Conservation (phyloP, 805 yeast species). For the Barnettozyma salicaria region DNA sequence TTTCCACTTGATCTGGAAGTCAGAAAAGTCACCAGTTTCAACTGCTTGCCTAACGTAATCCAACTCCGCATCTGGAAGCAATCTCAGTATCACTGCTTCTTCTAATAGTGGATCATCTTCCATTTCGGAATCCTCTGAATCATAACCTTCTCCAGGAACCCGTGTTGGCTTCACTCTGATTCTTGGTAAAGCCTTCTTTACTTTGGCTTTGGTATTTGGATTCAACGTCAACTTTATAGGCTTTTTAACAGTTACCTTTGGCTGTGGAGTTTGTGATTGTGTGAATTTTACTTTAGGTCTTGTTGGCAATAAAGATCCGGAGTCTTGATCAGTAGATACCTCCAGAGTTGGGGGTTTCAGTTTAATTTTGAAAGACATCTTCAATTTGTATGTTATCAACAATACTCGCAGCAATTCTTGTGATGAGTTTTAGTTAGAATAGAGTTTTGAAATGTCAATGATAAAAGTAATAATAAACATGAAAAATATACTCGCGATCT, state of each 20-base stretch:
- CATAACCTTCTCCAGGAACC: conserved; percentile 92
- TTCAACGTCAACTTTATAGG: conserved; percentile 14
- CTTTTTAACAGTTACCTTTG: conserved; percentile 6
- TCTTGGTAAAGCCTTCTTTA: conserved; percentile 28
- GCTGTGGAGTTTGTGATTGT: conserved; percentile 1
- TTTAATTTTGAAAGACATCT: conserved; percentile 8
- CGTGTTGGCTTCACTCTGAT: conserved; percentile 55
- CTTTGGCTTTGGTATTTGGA: conserved; percentile 5
- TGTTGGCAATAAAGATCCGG: not conserved
- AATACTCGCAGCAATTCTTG: not conserved
- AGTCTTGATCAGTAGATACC: not conserved
- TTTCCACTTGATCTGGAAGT: conserved; percentile 73
- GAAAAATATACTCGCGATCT: too few relatives aligned
- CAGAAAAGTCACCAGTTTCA: conserved; percentile 69
- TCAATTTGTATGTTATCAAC: not conserved
- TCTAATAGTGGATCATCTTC: conserved; percentile 94
- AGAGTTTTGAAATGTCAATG: too few relatives aligned
- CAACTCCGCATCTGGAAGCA: conserved; percentile 59
- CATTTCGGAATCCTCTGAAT: conserved; percentile 90
- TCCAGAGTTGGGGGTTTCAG: conserved; percentile 4
- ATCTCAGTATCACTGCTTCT: conserved; percentile 75
- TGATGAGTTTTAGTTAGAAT: too few relatives aligned
- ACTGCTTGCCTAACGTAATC: conserved; percentile 73
- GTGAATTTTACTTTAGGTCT: not conserved
- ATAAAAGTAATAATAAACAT: too few relatives aligned